These are phyloP conservation scores for Trametes meyenii DNA, from an alignment of 768 basidiomycete genomes.

Conservation along the genomic window DNA sequence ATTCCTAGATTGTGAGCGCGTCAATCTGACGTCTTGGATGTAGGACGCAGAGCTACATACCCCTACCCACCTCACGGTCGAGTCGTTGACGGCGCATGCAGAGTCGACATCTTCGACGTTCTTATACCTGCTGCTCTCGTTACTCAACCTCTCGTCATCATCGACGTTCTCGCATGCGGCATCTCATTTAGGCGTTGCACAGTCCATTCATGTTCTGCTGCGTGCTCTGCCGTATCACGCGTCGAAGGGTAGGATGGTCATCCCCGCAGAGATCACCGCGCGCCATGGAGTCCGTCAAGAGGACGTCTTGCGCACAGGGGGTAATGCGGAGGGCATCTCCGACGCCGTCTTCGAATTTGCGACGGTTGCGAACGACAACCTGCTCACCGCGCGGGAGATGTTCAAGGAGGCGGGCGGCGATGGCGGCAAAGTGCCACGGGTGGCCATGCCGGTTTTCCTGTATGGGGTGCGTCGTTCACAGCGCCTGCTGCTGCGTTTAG, in stretches of 20 bases:
- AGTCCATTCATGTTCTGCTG: conserved; percentile 70
- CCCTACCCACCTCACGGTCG: conserved; percentile 66
- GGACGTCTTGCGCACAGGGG: conserved; percentile 66
- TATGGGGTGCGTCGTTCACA: conserved; percentile 57
- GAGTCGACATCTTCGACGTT: conserved; percentile 82
- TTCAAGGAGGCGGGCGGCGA: conserved; percentile 52
- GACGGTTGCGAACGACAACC: conserved; percentile 76
- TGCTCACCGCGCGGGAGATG: conserved; percentile 74
- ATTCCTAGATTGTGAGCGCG: conserved; percentile 17
- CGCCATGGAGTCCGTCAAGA: conserved; percentile 79
- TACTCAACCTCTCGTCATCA: conserved; percentile 59
- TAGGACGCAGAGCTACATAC: conserved; percentile 48
- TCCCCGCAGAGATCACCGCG: conserved; percentile 82
- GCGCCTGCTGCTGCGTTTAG: not conserved
- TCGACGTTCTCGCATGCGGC: conserved; percentile 69
- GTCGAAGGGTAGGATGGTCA: conserved; percentile 66
- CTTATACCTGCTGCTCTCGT: conserved; percentile 73
- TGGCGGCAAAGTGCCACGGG: conserved; percentile 53
- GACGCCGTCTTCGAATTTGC: conserved; percentile 87
- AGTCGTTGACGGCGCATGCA: conserved; percentile 70
- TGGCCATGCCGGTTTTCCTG: conserved; percentile 73
- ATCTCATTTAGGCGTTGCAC: conserved; percentile 79
- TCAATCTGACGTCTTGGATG: conserved; percentile 11
- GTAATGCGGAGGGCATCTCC: conserved; percentile 58
- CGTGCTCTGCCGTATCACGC: conserved; percentile 80